These are phyloP conservation scores for Lavandula angustifolia DNA, from an alignment of 257 asterid species.

Conservation along the genomic window DNA sequence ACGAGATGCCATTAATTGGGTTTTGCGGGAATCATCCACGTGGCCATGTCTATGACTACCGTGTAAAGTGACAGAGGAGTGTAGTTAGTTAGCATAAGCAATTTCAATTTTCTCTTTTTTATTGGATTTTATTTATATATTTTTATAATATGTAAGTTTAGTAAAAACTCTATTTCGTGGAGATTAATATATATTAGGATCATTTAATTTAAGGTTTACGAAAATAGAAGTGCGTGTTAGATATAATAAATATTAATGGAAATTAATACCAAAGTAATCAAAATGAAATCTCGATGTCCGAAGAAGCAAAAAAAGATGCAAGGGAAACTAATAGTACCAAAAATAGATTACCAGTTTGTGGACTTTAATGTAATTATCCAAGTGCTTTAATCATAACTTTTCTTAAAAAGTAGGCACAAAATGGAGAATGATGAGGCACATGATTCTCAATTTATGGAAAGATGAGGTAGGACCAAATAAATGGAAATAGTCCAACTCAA, in stretches of 20 bases:
- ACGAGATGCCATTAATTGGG: conserved; percentile 45
- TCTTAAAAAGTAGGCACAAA: conserved; percentile 30
- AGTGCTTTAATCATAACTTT: conserved; percentile 12
- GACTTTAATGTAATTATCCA: conserved; percentile 1
- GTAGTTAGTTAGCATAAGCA: conserved; percentile 6
- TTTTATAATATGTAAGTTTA: neutral
- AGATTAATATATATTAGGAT: too few species aligned
- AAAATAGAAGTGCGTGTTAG: too few species aligned
- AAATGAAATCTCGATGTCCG: too few species aligned
- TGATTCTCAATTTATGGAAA: conserved; percentile 41
- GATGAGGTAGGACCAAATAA: conserved; percentile 32
- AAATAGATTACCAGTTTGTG: conserved; percentile 2
- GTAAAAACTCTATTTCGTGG: neutral
- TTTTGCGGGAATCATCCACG: conserved; percentile 43
- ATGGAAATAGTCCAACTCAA: conserved; percentile 21
- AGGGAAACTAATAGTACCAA: too few species aligned
- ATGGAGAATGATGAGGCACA: conserved; percentile 34
- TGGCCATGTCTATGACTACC: conserved; percentile 10
- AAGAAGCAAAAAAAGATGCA: too few species aligned
- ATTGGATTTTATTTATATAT: neutral
- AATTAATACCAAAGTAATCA: neutral
- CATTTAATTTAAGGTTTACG: too few species aligned
- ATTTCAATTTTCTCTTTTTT: neutral
- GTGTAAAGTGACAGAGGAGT: conserved; percentile 32
- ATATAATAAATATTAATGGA: neutral